A percentile compares a stretch with the other conserved stretches of the same genome.
Evolutionary conservation across 2,329 filamentous ascomycete genomes (phyloP).

Genomic region (Nannizziopsis barbatae): DNA sequence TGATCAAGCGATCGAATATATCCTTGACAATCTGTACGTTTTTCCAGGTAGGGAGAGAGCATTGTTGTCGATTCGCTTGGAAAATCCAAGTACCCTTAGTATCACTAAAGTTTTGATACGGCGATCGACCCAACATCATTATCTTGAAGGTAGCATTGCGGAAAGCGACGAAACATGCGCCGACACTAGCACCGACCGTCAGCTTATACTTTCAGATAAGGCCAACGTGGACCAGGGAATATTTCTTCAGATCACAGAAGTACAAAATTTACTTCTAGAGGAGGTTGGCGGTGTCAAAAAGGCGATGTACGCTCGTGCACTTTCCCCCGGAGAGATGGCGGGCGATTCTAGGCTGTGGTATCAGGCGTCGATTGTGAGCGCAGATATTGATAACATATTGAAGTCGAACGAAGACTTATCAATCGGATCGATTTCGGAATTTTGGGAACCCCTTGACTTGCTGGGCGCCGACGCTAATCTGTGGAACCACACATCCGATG

Average conservation of each 20-base stretch:
- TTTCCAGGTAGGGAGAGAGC: constrained; percentile 20
- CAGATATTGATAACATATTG: constrained; percentile 26
- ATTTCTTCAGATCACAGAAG: constrained; percentile 29
- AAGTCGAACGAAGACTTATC: constrained; percentile 25
- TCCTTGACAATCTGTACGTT: constrained; percentile 29
- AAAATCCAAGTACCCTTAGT: constrained; percentile 17
- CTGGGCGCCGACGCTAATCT: constrained; percentile 20
- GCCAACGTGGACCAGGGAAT: constrained; percentile 18
- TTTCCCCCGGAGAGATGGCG: constrained; percentile 22
- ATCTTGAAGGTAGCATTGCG: background rate
- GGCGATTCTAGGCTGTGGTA: constrained; percentile 28
- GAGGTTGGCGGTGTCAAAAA: constrained; percentile 17
- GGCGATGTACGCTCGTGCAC: constrained; percentile 23
- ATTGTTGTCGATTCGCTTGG: constrained; percentile 23
- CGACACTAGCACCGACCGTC: constrained; percentile 12
- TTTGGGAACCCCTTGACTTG: constrained; percentile 24
- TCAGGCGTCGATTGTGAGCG: constrained; percentile 30
- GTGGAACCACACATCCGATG: background rate
- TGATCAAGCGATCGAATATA: constrained; percentile 22
- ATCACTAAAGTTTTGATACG: constrained; percentile 29
- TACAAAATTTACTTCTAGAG: constrained; percentile 28
- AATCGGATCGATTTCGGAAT: constrained; percentile 25
- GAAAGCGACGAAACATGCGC: background rate
- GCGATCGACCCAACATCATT: constrained; percentile 25
- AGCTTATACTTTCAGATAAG: constrained; percentile 7